phyloP scores from a whole-genome alignment of 345 rosid species.

The Salix exigua region DNA sequence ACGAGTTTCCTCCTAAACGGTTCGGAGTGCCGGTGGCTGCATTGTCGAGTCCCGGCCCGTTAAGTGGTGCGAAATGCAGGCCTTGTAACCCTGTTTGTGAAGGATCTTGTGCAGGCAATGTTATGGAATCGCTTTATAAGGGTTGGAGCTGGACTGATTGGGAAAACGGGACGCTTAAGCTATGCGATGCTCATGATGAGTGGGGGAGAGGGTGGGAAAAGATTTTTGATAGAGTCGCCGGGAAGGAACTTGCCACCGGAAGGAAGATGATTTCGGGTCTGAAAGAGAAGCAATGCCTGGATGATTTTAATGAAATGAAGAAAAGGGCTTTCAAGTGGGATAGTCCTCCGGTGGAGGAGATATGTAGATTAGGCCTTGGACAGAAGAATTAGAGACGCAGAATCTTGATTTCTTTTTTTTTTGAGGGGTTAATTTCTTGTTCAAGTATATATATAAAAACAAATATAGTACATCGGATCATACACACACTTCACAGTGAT shows the following conservation, averaged over 20 bases:
- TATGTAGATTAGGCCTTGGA: constrained; percentile 50
- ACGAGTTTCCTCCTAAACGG: constrained; percentile 56
- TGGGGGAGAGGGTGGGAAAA: constrained; percentile 81
- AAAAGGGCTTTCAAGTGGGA: constrained; percentile 50
- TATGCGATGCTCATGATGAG: constrained; percentile 63
- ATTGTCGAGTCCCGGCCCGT: constrained; percentile 64
- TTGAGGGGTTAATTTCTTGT: not conserved
- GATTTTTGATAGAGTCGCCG: constrained; percentile 49
- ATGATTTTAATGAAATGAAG: constrained; percentile 57
- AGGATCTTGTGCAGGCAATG: constrained; percentile 50
- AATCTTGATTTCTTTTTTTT: not conserved
- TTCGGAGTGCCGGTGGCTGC: constrained; percentile 86
- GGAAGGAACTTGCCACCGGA: constrained; percentile 43
- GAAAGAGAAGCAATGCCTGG: constrained; percentile 41
- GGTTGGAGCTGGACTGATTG: constrained; percentile 94
- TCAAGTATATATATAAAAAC: not conserved
- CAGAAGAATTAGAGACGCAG: not conserved
- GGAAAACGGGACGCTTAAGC: constrained; percentile 51
- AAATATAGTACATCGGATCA: not conserved
- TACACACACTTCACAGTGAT: not conserved
- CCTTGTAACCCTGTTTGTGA: constrained; percentile 62
- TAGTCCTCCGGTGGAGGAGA: constrained; percentile 56
- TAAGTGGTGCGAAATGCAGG: constrained; percentile 95
- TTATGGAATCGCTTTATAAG: constrained; percentile 47
- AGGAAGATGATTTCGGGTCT: constrained; percentile 39